These are phyloP conservation scores for Monilinia polystroma DNA, from an alignment of 2,329 filamentous ascomycete genomes.

Conservation along the genomic window DNA sequence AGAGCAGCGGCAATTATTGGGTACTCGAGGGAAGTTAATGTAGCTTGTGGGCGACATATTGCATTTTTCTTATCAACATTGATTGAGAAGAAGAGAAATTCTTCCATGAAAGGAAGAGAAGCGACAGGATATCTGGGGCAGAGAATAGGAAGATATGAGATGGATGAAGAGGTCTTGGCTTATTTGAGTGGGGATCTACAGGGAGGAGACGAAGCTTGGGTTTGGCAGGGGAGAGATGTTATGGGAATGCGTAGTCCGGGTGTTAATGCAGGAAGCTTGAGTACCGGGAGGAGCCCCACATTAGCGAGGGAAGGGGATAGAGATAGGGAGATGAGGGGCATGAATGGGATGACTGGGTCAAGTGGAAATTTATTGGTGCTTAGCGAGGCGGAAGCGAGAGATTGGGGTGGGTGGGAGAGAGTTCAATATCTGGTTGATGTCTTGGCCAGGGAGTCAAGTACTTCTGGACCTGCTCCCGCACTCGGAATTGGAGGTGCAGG, in stretches of 20 bases:
- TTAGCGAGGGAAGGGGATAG: conserved; percentile 31
- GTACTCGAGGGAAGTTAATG: conserved; percentile 68
- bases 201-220: conserved; percentile 76
- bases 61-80: conserved; percentile 76
- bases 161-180: conserved; percentile 83
- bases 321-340: conserved; percentile 41
- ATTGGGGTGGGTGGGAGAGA: conserved; percentile 80
- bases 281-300: conserved; percentile 27
- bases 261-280: conserved; percentile 17
- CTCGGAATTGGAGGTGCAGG: neutral
- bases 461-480: neutral
- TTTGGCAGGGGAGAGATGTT: conserved; percentile 67
- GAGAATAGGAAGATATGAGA: conserved; percentile 26
- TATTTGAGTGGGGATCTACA: conserved; percentile 88
- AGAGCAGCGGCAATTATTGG: conserved; percentile 70
- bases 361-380: conserved; percentile 40
- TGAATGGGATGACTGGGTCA: neutral
- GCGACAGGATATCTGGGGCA: conserved; percentile 14
- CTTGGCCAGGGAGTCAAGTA: conserved; percentile 44
- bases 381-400: conserved; percentile 56
- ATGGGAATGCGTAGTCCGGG: conserved; percentile 41
- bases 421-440: conserved; percentile 63
- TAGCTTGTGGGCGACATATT: conserved; percentile 77
- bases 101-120: conserved; percentile 35
- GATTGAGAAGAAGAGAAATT: conserved; percentile 49